Evolutionary conservation across 345 rosid genomes (phyloP).

Genomic region (Populus euphratica): DNA sequence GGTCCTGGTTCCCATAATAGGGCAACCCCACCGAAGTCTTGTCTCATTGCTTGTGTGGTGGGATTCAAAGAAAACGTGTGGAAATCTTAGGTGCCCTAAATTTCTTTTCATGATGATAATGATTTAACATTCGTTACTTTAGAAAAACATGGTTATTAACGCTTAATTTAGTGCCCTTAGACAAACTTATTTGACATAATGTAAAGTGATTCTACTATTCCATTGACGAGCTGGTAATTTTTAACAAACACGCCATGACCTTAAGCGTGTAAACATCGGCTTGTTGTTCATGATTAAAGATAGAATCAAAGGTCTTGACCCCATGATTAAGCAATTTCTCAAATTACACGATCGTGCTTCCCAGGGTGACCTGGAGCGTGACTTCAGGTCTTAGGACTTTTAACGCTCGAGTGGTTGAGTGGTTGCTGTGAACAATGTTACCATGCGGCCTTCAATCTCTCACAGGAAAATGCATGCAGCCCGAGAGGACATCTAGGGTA

Average conservation of each 20-base stretch:
- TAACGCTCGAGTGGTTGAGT: not conserved
- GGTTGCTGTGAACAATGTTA: not conserved
- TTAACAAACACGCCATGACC: not conserved
- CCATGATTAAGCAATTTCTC: not conserved
- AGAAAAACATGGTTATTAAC: not conserved
- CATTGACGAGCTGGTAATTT: not conserved
- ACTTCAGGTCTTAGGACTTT: not conserved
- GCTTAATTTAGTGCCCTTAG: slow-evolving; percentile 3
- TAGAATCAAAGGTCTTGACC: not conserved
- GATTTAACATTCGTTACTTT: not conserved
- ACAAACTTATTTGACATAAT: not conserved
- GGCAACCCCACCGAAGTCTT: slow-evolving; percentile 11
- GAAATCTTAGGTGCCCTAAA: not conserved
- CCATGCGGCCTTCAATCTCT: no score
- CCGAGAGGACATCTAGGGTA: no score
- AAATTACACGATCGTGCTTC: not conserved
- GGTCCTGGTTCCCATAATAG: slow-evolving; percentile 18
- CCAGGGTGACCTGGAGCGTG: not conserved
- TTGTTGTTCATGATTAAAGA: not conserved
- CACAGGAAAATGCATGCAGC: no score
- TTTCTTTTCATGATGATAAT: not conserved
- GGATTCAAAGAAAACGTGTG: slow-evolving; percentile 1
- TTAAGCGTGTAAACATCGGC: not conserved
- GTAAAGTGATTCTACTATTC: not conserved
- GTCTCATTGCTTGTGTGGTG: not conserved